Evolutionary conservation across 1,139 yeast species (phyloP).

Genomic region (Hanseniaspora sp.): DNA sequence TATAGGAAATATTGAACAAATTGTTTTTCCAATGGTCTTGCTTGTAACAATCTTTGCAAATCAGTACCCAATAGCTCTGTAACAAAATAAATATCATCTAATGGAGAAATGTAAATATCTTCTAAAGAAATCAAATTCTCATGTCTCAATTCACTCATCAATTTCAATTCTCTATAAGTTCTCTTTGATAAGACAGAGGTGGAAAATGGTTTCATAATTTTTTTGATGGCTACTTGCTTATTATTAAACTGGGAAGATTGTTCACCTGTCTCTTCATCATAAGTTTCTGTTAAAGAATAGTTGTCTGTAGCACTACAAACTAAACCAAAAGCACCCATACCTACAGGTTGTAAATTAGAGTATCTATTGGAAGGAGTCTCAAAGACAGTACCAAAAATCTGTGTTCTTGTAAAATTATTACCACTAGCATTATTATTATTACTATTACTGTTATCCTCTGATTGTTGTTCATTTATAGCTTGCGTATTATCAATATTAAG

Average conservation of each 20-base stretch:
- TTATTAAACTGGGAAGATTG: constrained; percentile 42
- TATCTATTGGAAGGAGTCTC: constrained; percentile 78
- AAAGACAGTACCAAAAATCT: constrained; percentile 70
- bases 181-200: constrained; percentile 92
- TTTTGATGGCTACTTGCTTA: constrained; percentile 92
- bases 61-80: constrained; percentile 96
- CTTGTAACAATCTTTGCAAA: constrained; percentile 76
- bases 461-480: background rate
- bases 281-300: constrained; percentile 11
- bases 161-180: constrained; percentile 87
- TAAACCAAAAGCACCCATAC: constrained; percentile 98
- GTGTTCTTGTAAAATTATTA: constrained; percentile 36
- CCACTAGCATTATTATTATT: constrained; percentile 21
- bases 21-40: constrained; percentile 90
- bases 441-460: background rate
- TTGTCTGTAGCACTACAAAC: constrained; percentile 95
- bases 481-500: background rate
- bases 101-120: constrained; percentile 87
- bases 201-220: constrained; percentile 93
- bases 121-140: constrained; percentile 88
- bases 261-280: constrained; percentile 8
- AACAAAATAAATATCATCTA: constrained; percentile 93
- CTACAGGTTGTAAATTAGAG: constrained; percentile 89
- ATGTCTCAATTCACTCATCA: constrained; percentile 84
- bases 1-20: constrained; percentile 92